phyloP scores from a whole-genome alignment of 257 asterid genomes.

The Nicotiana knightiana region DNA sequence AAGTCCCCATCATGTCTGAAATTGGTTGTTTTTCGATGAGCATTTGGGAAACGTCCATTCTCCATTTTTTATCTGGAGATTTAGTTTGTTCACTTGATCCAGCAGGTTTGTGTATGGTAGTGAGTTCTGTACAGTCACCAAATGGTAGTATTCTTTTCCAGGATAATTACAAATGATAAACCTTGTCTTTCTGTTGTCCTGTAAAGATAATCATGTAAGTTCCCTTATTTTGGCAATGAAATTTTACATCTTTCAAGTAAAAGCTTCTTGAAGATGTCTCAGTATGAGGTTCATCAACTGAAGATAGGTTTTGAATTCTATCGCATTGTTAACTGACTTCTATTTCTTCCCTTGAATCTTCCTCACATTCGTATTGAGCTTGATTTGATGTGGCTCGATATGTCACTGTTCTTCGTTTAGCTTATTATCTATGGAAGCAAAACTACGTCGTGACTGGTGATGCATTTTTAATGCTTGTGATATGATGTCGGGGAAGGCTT shows the following conservation, averaged over 20 bases:
- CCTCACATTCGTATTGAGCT: neutral
- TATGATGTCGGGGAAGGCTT: neutral
- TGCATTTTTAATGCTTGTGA: too few relatives aligned
- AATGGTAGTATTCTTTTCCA: conserved; percentile 29
- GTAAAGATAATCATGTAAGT: conserved; percentile 18
- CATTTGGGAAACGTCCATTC: conserved; percentile 5
- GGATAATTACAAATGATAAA: conserved; percentile 5
- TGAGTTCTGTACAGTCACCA: conserved; percentile 39
- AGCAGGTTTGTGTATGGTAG: conserved; percentile 29
- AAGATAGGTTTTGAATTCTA: neutral
- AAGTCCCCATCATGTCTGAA: conserved; percentile 44
- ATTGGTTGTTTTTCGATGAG: conserved; percentile 5
- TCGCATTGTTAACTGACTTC: neutral
- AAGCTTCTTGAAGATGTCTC: neutral
- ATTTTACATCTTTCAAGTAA: neutral
- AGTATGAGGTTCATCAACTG: neutral
- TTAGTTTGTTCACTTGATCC: neutral
- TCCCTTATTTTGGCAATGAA: neutral
- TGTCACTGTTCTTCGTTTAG: neutral
- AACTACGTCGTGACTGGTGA: too few relatives aligned
- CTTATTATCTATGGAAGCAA: neutral
- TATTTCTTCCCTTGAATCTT: neutral
- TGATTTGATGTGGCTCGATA: neutral
- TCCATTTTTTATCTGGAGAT: conserved; percentile 6
- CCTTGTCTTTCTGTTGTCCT: neutral